These are phyloP conservation scores for Hypoxylon sp. DNA, from an alignment of 2,329 filamentous ascomycete genomes.

Conservation along the genomic window DNA sequence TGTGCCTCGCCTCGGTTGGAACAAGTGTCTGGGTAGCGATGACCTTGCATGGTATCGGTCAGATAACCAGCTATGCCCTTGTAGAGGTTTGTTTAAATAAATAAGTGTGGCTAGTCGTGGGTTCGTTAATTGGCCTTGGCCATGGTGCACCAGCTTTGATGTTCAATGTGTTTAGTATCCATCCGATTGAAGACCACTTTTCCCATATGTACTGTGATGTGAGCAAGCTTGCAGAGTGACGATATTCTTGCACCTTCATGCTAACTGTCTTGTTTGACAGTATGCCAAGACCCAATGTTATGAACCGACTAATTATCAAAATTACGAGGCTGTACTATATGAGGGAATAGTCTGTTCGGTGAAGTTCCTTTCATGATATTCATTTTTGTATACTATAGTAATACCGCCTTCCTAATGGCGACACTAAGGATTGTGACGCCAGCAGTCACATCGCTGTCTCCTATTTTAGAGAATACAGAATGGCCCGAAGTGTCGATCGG, in stretches of 20 bases:
- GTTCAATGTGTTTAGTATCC: constrained; percentile 14
- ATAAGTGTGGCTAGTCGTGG: constrained; percentile 16
- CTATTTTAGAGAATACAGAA: constrained; percentile 6
- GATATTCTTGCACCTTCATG: background rate
- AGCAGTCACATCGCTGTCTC: constrained; percentile 16
- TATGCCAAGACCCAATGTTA: background rate
- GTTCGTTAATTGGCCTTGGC: constrained; percentile 13
- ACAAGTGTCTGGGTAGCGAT: constrained; percentile 17
- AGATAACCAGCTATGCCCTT: constrained; percentile 13
- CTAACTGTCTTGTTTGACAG: background rate
- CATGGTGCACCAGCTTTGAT: constrained; percentile 10
- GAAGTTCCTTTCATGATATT: constrained; percentile 21
- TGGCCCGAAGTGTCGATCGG: constrained; percentile 18
- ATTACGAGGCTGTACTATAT: constrained; percentile 18
- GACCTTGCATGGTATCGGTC: constrained; percentile 22
- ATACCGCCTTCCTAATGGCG: constrained; percentile 25
- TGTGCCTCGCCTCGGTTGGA: constrained; percentile 34
- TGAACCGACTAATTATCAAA: constrained; percentile 19
- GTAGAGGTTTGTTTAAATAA: constrained; percentile 14
- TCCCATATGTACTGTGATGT: constrained; percentile 9
- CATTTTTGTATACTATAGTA: constrained; percentile 9
- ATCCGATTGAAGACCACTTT: constrained; percentile 5
- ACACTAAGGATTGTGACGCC: constrained; percentile 23
- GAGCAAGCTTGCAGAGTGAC: background rate
- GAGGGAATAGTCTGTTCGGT: constrained; percentile 13